Conservation (phyloP, 192 early-diverging fungal species). For the Physocladia obscura region DNA sequence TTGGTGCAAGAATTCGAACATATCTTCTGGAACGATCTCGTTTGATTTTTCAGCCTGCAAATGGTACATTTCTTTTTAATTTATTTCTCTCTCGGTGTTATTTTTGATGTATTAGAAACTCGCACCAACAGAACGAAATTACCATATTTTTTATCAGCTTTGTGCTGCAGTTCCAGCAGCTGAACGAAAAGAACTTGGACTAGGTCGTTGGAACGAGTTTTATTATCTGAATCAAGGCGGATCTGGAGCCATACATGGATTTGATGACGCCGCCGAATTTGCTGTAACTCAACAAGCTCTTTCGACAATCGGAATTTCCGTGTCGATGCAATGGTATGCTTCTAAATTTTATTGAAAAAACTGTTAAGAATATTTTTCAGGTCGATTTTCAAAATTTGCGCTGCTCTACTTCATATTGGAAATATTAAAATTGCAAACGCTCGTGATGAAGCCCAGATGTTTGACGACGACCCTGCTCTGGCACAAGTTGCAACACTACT, state of each 20-base stretch:
- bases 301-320: conserved; percentile 83
- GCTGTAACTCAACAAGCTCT: conserved; percentile 83
- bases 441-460: conserved; percentile 67
- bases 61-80: conserved; percentile 61
- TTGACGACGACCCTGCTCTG: conserved; percentile 75
- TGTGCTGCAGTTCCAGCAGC: conserved; percentile 87
- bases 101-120: background rate
- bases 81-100: conserved; percentile 61
- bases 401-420: conserved; percentile 94
- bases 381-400: conserved; percentile 84
- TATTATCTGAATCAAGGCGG: conserved; percentile 89
- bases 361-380: conserved; percentile 17
- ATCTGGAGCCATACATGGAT: conserved; percentile 71
- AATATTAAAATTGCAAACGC: conserved; percentile 84
- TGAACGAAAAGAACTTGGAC: conserved; percentile 79
- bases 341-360: background rate
- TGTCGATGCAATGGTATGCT: conserved; percentile 75
- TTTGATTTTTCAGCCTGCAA: conserved; percentile 89
- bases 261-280: conserved; percentile 96
- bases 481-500: conserved; percentile 68
- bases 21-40: conserved; percentile 95
- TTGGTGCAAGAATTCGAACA: conserved; percentile 91
- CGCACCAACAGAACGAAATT: conserved; percentile 78
- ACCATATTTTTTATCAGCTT: conserved; percentile 99
- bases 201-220: conserved; percentile 73